Evolutionary conservation across 768 basidiomycete genomes (phyloP).

Genomic region (Botryobasidium botryosum): DNA sequence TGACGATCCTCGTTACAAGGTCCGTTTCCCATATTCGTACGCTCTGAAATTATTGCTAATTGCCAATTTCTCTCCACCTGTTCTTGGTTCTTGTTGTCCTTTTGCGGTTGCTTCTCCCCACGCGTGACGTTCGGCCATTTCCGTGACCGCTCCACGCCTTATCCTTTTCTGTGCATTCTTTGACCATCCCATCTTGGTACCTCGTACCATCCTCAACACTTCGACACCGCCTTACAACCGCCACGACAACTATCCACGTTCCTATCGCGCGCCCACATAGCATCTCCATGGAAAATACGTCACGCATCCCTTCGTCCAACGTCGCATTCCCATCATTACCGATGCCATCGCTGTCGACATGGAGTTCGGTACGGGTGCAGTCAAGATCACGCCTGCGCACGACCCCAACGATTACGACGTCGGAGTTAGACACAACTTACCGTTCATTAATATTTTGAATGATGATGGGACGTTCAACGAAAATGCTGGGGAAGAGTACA

Average conservation of each 20-base stretch:
- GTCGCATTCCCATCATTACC: conserved; percentile 73
- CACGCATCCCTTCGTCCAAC: conserved; percentile 69
- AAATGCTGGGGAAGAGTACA: conserved; percentile 67
- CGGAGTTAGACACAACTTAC: conserved; percentile 68
- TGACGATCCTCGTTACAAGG: conserved; percentile 76
- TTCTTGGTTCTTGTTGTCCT: no score
- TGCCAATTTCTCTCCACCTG: no score
- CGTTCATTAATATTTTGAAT: conserved; percentile 88
- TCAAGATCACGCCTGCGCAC: conserved; percentile 97
- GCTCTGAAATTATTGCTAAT: no score
- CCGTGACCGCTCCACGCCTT: no score
- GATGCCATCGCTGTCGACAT: conserved; percentile 80
- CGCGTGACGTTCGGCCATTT: no score
- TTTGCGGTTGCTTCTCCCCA: no score
- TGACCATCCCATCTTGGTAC: neutral
- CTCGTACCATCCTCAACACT: neutral
- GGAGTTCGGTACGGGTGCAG: conserved; percentile 93
- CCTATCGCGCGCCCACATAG: no score
- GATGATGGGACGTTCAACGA: conserved; percentile 93
- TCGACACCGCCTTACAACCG: no score
- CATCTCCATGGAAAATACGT: conserved; percentile 92
- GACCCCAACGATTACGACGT: conserved; percentile 96
- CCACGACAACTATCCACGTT: neutral
- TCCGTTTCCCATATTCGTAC: conserved; percentile 17
- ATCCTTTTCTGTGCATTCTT: neutral